These are phyloP conservation scores for Populus alba DNA, from an alignment of 345 rosid species.

Conservation along the genomic window DNA sequence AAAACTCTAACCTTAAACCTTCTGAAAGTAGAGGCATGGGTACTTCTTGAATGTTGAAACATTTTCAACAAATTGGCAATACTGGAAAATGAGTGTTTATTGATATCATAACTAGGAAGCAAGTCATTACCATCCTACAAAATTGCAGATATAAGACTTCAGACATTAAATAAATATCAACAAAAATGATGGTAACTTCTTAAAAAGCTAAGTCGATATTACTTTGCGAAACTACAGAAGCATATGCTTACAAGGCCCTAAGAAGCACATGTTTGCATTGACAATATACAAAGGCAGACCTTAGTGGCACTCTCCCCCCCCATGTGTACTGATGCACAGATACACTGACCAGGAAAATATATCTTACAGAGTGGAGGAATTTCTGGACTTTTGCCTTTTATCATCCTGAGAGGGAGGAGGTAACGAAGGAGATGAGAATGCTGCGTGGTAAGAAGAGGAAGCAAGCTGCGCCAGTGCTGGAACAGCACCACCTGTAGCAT, in stretches of 20 bases:
- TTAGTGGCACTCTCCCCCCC: neutral
- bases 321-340: neutral
- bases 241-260: neutral
- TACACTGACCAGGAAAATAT: neutral
- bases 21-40: too few relatives aligned
- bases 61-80: too few relatives aligned
- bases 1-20: too few relatives aligned
- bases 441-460: conserved; percentile 76
- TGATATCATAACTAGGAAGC: too few relatives aligned
- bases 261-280: neutral
- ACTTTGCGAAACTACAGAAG: too few relatives aligned
- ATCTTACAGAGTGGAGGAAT: conserved; percentile 47
- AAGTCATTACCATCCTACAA: too few relatives aligned
- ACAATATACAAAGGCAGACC: neutral
- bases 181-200: too few relatives aligned
- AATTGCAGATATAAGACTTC: too few relatives aligned
- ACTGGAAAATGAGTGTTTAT: too few relatives aligned
- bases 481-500: conserved; percentile 69
- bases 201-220: too few relatives aligned
- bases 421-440: conserved; percentile 45
- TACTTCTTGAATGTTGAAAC: too few relatives aligned
- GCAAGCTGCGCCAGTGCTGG: conserved; percentile 81
- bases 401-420: conserved; percentile 46
- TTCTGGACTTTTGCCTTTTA: conserved; percentile 53
- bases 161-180: too few relatives aligned